Base-by-base conservation (phyloP, 2,329 filamentous ascomycete species). In the Westerdykella ornata region DNA sequence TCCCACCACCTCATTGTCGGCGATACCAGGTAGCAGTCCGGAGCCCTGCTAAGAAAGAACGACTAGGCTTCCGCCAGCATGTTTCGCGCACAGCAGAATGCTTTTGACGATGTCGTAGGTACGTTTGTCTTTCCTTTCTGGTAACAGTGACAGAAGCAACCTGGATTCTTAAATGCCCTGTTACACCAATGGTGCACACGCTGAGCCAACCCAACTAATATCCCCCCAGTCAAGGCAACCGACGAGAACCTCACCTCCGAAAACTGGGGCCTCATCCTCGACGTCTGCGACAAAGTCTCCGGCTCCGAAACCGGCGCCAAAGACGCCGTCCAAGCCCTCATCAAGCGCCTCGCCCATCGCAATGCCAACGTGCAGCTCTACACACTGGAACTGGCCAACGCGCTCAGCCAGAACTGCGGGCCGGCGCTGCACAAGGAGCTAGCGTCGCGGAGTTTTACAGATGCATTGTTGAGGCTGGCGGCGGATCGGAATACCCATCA, bases 321-420 rank as follows among this genome's bases (percentile, higher is more conserved):
- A 72, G 85, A 94, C 71, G 88, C 82, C 12, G 85, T 94, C 41
- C 84, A 88, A 59, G 84, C 87, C 60, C 78, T 96, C 72, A 95
- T 96, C 69, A 94, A 90, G 72, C 78, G 89, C 32, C 76, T 96
- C 41, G 88, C 88, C 42, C 88, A 96, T 67, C 83, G 89, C 54
- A 96, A 96, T 67, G 89, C 89, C 48, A 95, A 96, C 66, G 89
- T 96, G 18, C 89, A 96, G 69, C 80, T 96, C 15, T 96, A 96
- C 67, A 94, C 89, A 11, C 80, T 96, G 45, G 57, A 88, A 82
- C 82, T 95, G 54, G 88, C 84, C 48, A 94, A 96, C 68, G 85
- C 89, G 15, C 77, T 95, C 41, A 88, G 86, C 52, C 88, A 95
- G 63, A 96, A 96, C 69, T 95, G 89, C 63, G 89, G 88, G 38